Evolutionary conservation across 805 yeast species (phyloP).

Genomic region (Yarrowia sp.): DNA sequence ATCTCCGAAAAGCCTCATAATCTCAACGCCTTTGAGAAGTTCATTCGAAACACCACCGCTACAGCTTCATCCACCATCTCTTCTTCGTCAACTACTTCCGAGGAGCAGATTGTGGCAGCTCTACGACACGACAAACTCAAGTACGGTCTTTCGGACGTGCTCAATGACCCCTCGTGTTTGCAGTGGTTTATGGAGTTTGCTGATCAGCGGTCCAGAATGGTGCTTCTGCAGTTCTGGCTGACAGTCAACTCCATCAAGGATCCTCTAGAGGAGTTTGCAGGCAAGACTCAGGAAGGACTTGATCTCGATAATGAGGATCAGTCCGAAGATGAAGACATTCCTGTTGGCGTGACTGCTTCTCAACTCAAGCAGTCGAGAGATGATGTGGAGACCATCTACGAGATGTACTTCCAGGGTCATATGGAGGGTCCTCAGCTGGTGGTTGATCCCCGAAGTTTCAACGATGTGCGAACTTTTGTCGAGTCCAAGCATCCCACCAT

Average conservation of each 20-base stretch:
- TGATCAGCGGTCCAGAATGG: slow-evolving; percentile 58
- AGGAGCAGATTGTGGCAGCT: slow-evolving; percentile 26
- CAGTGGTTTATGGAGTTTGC: slow-evolving; percentile 62
- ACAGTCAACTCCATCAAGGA: slow-evolving; percentile 71
- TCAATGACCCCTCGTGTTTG: slow-evolving; percentile 58
- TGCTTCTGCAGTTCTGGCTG: slow-evolving; percentile 67
- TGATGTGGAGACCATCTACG: slow-evolving; percentile 61
- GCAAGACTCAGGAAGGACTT: slow-evolving; percentile 47
- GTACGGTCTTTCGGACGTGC: slow-evolving; percentile 44
- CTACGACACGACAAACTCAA: slow-evolving; percentile 21
- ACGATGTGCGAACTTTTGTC: slow-evolving; percentile 53
- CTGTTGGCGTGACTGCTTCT: slow-evolving; percentile 10
- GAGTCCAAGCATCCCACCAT: slow-evolving; percentile 42
- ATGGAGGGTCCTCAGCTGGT: slow-evolving; percentile 40
- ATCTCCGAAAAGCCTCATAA: slow-evolving; percentile 17
- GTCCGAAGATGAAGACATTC: slow-evolving; percentile 40
- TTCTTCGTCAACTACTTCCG: slow-evolving; percentile 51
- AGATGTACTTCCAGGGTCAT: slow-evolving; percentile 52
- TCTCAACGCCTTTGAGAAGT: slow-evolving; percentile 27
- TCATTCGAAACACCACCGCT: slow-evolving; percentile 44
- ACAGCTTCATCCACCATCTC: slow-evolving; percentile 1
- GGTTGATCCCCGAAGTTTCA: slow-evolving; percentile 37
- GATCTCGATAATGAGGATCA: slow-evolving; percentile 47
- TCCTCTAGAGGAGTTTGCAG: slow-evolving; percentile 65
- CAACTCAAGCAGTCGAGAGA: slow-evolving; percentile 47